A percentile compares a stretch with the other conserved stretches of the same genome.
Conservation (phyloP, 1,284 basidiomycete genomes). For the Pseudozyma hubeiensis region DNA sequence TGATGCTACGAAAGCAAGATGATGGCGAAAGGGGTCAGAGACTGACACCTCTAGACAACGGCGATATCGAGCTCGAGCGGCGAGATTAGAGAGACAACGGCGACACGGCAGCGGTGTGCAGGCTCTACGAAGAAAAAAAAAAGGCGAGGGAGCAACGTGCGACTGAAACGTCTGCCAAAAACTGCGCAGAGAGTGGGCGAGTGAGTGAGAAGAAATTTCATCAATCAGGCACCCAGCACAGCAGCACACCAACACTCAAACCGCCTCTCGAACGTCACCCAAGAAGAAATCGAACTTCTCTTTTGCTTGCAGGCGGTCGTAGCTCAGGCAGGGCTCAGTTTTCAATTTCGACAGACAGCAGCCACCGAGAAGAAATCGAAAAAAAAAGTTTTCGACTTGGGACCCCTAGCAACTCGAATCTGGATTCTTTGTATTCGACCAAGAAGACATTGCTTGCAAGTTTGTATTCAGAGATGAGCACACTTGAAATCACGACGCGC, state of each 20-base stretch:
- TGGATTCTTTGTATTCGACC: slow-evolving; percentile 7
- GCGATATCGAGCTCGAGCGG: slow-evolving; percentile 20
- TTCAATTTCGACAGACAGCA: neutral
- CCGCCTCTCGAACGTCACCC: neutral
- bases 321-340: too few relatives aligned
- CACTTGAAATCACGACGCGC: slow-evolving; percentile 27
- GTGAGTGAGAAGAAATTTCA: slow-evolving; percentile 2
- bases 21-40: slow-evolving; percentile 34
- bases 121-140: neutral
- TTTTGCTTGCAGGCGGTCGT: neutral
- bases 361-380: slow-evolving; percentile 3
- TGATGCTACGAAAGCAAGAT: slow-evolving; percentile 47
- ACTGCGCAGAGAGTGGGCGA: neutral
- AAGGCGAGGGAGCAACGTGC: slow-evolving; percentile 2
- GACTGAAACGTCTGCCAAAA: neutral
- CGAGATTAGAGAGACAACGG: too few relatives aligned
- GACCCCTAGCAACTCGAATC: neutral
- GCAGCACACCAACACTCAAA: slow-evolving; percentile 4
- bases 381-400: slow-evolving; percentile 37
- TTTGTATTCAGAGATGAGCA: neutral
- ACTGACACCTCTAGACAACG: slow-evolving; percentile 12
- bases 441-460: neutral
- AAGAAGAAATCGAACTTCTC: slow-evolving; percentile 1
- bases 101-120: too few relatives aligned
- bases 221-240: neutral